A percentile compares a stretch with the other conserved stretches of the same genome.
Conservation (phyloP, 139 green algal genomes). For the Bryopsis sp. region DNA sequence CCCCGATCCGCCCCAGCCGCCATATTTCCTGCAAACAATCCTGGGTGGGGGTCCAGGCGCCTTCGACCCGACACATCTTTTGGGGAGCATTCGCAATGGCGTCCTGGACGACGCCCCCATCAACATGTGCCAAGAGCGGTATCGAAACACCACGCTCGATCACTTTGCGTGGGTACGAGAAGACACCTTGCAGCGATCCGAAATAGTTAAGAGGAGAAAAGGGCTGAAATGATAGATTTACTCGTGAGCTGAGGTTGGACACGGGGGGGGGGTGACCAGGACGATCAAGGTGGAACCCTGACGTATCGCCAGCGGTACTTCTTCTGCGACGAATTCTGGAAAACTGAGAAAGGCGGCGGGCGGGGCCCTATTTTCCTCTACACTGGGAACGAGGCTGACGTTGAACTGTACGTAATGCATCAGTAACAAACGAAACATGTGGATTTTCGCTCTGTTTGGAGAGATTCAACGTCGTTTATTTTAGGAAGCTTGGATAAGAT, state of each 20-base stretch:
- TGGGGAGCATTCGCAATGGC: too few species aligned
- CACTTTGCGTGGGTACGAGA: conserved; percentile 63
- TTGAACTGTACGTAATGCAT: conserved; percentile 44
- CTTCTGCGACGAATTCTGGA: conserved; percentile 61
- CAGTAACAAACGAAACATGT: background rate
- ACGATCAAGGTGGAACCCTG: background rate
- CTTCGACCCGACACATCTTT: too few species aligned
- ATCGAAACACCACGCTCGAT: conserved; percentile 49
- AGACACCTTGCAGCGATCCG: too few species aligned
- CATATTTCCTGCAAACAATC: too few species aligned
- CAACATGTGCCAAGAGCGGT: conserved; percentile 46
- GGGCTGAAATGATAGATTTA: too few species aligned
- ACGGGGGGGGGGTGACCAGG: background rate
- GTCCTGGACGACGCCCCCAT: too few species aligned
- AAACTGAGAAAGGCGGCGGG: background rate
- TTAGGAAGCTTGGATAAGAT: too few species aligned
- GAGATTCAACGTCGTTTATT: too few species aligned
- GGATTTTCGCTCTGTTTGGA: background rate
- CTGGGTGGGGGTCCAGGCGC: too few species aligned
- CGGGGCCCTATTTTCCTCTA: conserved; percentile 78
- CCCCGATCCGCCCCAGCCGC: too few species aligned
- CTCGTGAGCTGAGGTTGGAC: background rate
- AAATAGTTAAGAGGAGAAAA: too few species aligned
- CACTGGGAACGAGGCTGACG: conserved; percentile 82
- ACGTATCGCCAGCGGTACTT: conserved; percentile 73